Conservation (phyloP, 129 eudicot species). For the Pseudognaphalium luteoalbum region DNA sequence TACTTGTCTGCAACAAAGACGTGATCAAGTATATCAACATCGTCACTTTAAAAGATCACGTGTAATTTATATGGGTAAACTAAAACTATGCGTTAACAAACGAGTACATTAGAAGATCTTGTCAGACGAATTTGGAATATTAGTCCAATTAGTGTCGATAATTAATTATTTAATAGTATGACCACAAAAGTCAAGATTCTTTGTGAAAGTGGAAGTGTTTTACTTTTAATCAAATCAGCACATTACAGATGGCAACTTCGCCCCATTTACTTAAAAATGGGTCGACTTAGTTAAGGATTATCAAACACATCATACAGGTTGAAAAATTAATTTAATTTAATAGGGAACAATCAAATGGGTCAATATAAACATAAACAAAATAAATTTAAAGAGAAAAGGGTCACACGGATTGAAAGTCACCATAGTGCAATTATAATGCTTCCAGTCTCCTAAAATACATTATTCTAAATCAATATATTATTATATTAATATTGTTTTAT, state of each 20-base stretch:
- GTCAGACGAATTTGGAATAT: background rate
- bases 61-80: background rate
- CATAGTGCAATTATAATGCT: background rate
- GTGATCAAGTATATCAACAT: slow-evolving; percentile 16
- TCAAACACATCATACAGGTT: background rate
- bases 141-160: background rate
- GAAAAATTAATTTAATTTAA: no score
- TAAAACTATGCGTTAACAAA: background rate
- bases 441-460: background rate
- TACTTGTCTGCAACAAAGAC: slow-evolving; percentile 46
- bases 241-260: background rate
- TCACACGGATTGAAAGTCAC: background rate
- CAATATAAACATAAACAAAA: no score
- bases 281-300: background rate
- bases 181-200: no score
- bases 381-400: background rate
- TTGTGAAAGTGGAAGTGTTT: no score
- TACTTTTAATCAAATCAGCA: background rate
- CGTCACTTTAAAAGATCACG: background rate
- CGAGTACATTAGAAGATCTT: slow-evolving; percentile 10
- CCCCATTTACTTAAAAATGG: background rate
- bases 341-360: background rate
- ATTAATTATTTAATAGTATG: background rate
- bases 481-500: no score
- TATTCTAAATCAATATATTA: no score